These are phyloP conservation scores for Chloropicon primus DNA, from an alignment of 139 green algal genomes.

Conservation along the genomic window DNA sequence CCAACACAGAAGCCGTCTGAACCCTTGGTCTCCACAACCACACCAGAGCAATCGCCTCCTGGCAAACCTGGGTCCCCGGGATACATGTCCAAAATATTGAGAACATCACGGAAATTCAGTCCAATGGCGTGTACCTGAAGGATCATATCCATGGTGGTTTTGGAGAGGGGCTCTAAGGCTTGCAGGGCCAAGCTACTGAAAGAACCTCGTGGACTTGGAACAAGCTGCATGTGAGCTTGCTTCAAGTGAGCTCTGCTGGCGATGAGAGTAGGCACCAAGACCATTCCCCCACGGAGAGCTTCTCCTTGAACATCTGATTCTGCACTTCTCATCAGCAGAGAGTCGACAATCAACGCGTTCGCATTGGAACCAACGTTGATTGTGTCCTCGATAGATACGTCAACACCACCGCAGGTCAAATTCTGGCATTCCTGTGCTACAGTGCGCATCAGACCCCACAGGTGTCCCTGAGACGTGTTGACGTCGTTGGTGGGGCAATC, in stretches of 20 bases:
- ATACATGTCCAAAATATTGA: constrained; percentile 59
- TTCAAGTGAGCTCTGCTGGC: not conserved
- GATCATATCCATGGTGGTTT: constrained; percentile 8
- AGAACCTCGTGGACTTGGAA: not conserved
- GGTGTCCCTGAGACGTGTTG: not conserved
- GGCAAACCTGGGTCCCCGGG: constrained; percentile 66
- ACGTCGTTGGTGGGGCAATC: not conserved
- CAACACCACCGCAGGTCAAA: not conserved
- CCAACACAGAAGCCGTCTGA: constrained; percentile 18
- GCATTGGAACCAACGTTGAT: not conserved
- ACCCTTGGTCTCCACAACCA: constrained; percentile 39
- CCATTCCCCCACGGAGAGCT: not conserved
- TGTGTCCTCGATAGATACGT: not conserved
- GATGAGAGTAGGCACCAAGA: not conserved
- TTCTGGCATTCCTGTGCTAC: not conserved
- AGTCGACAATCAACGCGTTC: not conserved
- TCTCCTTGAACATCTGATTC: not conserved
- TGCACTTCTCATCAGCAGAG: not conserved
- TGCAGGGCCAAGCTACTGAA: not conserved
- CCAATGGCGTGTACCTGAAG: constrained; percentile 54
- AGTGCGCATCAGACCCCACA: not conserved
- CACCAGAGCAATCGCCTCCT: constrained; percentile 60
- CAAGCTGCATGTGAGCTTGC: not conserved
- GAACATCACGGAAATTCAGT: not conserved
- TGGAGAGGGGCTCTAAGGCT: not conserved